These are phyloP conservation scores for Talaromyces trachyspermus DNA, from an alignment of 495 filamentous ascomycete species.

Conservation along the genomic window DNA sequence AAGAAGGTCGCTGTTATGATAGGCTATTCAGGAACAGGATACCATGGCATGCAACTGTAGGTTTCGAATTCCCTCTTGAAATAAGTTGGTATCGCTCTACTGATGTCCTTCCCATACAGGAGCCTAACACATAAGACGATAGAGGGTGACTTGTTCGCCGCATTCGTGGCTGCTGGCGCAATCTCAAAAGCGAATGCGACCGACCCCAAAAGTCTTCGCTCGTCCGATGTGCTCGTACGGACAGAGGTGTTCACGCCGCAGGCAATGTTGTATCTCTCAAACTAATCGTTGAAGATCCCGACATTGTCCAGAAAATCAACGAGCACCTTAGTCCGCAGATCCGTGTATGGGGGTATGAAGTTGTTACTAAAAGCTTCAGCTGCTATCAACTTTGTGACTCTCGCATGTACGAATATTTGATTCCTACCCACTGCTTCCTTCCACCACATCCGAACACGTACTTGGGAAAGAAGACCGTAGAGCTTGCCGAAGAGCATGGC, in stretches of 20 bases:
- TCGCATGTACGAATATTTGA: constrained; percentile 90
- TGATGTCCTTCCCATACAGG: too few relatives aligned
- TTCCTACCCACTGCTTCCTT: constrained; percentile 83
- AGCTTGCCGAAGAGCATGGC: constrained; percentile 62
- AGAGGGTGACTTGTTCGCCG: constrained; percentile 90
- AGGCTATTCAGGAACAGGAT: constrained; percentile 94
- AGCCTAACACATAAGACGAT: constrained; percentile 72
- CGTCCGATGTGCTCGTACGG: constrained; percentile 87
- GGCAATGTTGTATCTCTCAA: constrained; percentile 95
- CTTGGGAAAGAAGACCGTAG: constrained; percentile 68
- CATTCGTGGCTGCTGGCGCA: constrained; percentile 81
- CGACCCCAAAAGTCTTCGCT: constrained; percentile 95
- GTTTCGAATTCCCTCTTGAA: constrained; percentile 9
- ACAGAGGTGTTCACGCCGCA: constrained; percentile 96
- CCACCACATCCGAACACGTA: constrained; percentile 85
- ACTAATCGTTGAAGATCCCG: constrained; percentile 84
- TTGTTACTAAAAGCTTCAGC: constrained; percentile 79
- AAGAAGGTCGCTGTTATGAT: constrained; percentile 92
- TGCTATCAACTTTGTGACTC: constrained; percentile 90
- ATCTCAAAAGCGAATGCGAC: constrained; percentile 95
- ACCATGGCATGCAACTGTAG: constrained; percentile 89
- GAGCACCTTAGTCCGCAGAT: constrained; percentile 77
- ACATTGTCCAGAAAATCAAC: constrained; percentile 88
- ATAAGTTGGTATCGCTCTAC: constrained; percentile 27
- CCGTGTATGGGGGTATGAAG: constrained; percentile 83